Evolutionary conservation across 441 rosid species (phyloP).

Genomic region (Rhodomyrtus psidioides): DNA sequence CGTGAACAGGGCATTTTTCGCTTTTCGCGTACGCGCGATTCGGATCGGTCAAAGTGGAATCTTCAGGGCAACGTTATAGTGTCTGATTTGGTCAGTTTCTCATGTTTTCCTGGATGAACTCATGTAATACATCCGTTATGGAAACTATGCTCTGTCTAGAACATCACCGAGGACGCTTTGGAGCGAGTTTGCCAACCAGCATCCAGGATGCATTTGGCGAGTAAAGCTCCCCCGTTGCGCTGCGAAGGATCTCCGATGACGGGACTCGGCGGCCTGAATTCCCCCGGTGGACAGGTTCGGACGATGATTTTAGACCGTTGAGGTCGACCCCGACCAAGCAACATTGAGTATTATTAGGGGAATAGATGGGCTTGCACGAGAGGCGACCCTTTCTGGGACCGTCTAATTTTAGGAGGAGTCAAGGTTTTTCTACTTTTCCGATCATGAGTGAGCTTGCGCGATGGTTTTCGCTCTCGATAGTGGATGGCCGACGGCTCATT

Average conservation of each 20-base stretch:
- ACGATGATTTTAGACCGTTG: neutral
- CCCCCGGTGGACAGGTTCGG: neutral
- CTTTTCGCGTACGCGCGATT: neutral
- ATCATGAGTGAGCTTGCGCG: neutral
- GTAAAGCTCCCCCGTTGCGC: neutral
- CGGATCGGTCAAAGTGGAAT: neutral
- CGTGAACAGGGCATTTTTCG: neutral
- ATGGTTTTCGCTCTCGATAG: neutral
- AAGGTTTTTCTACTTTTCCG: accelerated
- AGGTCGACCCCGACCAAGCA: neutral
- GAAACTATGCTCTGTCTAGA: too few species aligned
- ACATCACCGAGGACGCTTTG: neutral
- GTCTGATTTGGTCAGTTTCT: neutral
- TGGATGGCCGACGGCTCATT: neutral
- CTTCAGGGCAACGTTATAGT: neutral
- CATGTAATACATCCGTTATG: neutral
- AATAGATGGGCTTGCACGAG: neutral
- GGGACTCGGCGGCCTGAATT: neutral
- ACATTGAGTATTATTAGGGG: neutral
- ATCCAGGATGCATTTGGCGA: neutral
- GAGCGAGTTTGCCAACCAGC: neutral
- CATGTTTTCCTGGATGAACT: neutral
- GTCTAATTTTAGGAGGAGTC: neutral
- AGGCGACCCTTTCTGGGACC: neutral
- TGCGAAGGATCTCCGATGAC: neutral